phyloP scores from a whole-genome alignment of 139 green algal genomes.

The Closterium sp. region DNA sequence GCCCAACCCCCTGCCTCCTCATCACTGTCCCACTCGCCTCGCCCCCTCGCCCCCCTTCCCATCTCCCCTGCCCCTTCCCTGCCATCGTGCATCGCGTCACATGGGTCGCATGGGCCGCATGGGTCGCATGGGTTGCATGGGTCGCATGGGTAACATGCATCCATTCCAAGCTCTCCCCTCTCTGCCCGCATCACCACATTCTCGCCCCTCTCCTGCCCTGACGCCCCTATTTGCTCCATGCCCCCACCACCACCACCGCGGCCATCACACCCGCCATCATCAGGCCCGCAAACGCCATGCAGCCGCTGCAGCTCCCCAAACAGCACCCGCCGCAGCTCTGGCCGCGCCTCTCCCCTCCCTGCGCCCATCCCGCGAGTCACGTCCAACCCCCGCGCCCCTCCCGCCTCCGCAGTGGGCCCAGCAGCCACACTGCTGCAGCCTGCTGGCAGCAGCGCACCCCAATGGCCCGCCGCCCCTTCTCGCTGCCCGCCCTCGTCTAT shows the following conservation, averaged over 20 bases:
- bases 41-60: not conserved
- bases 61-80: not conserved
- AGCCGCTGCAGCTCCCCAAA: not conserved
- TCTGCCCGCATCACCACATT: not conserved
- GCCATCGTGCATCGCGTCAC: not conserved
- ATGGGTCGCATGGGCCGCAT: not conserved
- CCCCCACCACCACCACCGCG: not conserved
- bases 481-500: too few species aligned
- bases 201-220: not conserved
- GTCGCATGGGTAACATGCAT: too few species aligned
- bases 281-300: too few species aligned
- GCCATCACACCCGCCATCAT: not conserved
- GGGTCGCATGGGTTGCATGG: too few species aligned
- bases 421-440: not conserved
- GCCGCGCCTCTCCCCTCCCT: not conserved
- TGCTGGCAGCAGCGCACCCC: too few species aligned
- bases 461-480: too few species aligned
- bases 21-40: not conserved
- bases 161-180: not conserved
- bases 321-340: not conserved
- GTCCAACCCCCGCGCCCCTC: not conserved
- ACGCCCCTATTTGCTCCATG: not conserved
- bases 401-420: not conserved
- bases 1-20: not conserved
- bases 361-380: not conserved